A percentile compares a stretch with the other conserved stretches of the same genome.
Evolutionary conservation across 805 yeast genomes (phyloP).

Genomic region (Nakazawaea siamensis): DNA sequence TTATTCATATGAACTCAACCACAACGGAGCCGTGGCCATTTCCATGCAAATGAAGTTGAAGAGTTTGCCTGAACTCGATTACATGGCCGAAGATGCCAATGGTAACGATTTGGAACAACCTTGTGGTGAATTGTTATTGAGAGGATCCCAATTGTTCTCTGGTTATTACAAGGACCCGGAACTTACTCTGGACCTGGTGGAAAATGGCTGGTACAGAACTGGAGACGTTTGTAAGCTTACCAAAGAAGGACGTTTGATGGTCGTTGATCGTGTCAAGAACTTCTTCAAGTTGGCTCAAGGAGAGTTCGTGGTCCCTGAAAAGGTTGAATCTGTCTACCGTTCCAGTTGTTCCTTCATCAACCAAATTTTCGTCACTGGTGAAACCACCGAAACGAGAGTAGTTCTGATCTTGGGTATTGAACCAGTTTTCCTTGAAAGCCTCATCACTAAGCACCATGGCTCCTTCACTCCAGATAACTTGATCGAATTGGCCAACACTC

Average conservation of each 20-base stretch:
- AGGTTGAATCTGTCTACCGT: constrained; percentile 57
- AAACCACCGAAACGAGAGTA: constrained; percentile 44
- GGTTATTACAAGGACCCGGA: constrained; percentile 49
- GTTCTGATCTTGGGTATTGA: constrained; percentile 62
- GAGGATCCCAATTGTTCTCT: constrained; percentile 57
- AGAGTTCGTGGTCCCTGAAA: constrained; percentile 70
- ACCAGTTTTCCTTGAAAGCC: constrained; percentile 14
- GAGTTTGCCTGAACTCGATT: constrained; percentile 59
- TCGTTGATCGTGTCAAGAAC: constrained; percentile 72
- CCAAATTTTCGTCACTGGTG: constrained; percentile 60
- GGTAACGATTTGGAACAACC: constrained; percentile 19
- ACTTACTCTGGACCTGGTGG: constrained; percentile 45
- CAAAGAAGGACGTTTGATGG: constrained; percentile 42
- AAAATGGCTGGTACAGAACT: constrained; percentile 50
- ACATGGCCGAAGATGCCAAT: constrained; percentile 30
- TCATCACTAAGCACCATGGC: not conserved
- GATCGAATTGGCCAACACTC: constrained; percentile 1
- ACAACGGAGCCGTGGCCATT: constrained; percentile 52
- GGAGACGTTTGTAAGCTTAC: constrained; percentile 57
- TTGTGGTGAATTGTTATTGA: constrained; percentile 51
- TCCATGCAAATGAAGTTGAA: constrained; percentile 50
- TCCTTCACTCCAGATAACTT: not conserved
- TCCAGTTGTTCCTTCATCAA: constrained; percentile 37
- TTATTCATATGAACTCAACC: constrained; percentile 40
- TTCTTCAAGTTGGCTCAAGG: constrained; percentile 66